Evolutionary conservation across 2,329 filamentous ascomycete species (phyloP), one percentile per base, ranked within the genome.

Genomic region (Akanthomyces lecanii): DNA sequence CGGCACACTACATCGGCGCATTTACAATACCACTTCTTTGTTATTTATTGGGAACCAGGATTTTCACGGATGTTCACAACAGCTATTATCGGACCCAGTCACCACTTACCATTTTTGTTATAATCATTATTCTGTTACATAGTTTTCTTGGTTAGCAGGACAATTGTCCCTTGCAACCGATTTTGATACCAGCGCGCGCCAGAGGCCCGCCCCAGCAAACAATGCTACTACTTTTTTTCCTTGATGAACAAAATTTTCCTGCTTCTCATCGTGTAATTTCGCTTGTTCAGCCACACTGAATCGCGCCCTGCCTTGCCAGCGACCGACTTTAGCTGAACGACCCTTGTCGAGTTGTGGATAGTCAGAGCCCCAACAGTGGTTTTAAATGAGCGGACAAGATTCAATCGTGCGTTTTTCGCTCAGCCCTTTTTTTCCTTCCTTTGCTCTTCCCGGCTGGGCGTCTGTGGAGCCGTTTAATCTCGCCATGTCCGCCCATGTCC

Each of bases 131-230:
- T 47, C 11, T 54, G n/a, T 38, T 45, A 52, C 38, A 53, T 61
- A 54, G 58, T 51, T 54, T 36, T 11, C 14, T 28, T 18, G 47
- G 45, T 40, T 23, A 14, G 30, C 28, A 25, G 12, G 21, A 16
- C 21, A 12, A n/a, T 33, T 8, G 33, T 36, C 33, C 33, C 33
- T 36, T 3, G 16, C 44, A 36, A 42, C 45, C 48, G 1, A 8
- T 21, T 30, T 53, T 36, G 58, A 61, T 61, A 61, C 58, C 58
- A 61, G 58, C 58, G 25, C 8, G 47, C 54, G 48, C 58, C 58
- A 38, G n/a, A 42, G 25, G 58, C 48, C 36, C 57, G 36, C 57
- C 58, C 5, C 58, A 53, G 50, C 48, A 52, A 61, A 61, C 44
- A 33, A 61, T 53, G 47, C 28, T 54, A 61, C 50, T 40, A 25